Evolutionary conservation across 2,329 filamentous ascomycete genomes (phyloP).

Genomic region (Trichoderma gracile): DNA sequence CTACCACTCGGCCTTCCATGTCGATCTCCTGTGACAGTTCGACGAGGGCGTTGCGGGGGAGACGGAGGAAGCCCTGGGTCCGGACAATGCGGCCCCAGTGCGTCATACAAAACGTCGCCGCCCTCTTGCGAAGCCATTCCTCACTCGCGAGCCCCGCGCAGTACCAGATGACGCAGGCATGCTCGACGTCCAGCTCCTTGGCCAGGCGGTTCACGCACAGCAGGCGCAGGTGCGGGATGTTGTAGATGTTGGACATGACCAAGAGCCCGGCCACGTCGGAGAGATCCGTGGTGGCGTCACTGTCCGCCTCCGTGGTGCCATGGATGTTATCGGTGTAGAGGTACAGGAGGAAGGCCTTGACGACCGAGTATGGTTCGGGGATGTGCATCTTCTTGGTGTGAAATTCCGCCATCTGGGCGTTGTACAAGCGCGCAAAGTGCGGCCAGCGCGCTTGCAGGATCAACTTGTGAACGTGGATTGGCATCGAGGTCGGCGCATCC

Average conservation of each 20-base stretch:
- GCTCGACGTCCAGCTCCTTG: constrained; percentile 89
- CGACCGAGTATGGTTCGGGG: constrained; percentile 90
- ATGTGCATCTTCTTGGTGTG: constrained; percentile 98
- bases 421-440: constrained; percentile 89
- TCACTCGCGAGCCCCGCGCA: constrained; percentile 86
- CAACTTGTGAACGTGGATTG: constrained; percentile 92
- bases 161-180: constrained; percentile 96
- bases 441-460: constrained; percentile 96
- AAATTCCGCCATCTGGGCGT: constrained; percentile 94
- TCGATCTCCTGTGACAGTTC: constrained; percentile 94
- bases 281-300: constrained; percentile 74
- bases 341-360: constrained; percentile 93
- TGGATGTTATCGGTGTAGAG: constrained; percentile 93
- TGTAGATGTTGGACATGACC: constrained; percentile 97
- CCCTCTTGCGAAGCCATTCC: constrained; percentile 88
- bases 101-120: constrained; percentile 83
- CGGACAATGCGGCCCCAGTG: constrained; percentile 95
- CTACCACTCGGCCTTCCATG: constrained; percentile 85
- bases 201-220: constrained; percentile 88
- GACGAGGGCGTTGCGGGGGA: constrained; percentile 78
- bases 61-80: constrained; percentile 78
- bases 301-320: constrained; percentile 49
- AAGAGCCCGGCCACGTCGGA: constrained; percentile 89
- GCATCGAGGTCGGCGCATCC: constrained; percentile 68
- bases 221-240: constrained; percentile 88